Conservation (phyloP, 139 green algal species). For the Marvania coccoides region DNA sequence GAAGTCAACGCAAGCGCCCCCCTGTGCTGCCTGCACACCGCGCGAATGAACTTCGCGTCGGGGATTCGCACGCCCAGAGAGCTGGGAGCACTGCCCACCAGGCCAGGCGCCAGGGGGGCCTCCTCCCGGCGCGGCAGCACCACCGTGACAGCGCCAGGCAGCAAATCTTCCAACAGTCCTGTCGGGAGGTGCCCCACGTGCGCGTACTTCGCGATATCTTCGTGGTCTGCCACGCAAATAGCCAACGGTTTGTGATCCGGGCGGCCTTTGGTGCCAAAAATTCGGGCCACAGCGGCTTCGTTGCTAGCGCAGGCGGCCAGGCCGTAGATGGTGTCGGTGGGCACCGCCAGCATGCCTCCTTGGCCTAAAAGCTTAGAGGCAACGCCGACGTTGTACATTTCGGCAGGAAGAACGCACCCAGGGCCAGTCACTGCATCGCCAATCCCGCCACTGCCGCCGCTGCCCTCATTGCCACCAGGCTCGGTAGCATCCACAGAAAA, state of each 20-base stretch:
- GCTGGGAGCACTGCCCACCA: constrained; percentile 39
- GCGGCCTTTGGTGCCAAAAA: constrained; percentile 56
- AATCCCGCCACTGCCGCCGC: neutral
- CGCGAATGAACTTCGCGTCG: constrained; percentile 42
- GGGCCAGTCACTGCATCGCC: neutral
- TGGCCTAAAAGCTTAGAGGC: constrained; percentile 21
- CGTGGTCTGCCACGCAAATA: constrained; percentile 50
- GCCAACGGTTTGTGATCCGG: constrained; percentile 34
- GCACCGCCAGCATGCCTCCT: constrained; percentile 36
- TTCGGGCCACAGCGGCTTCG: constrained; percentile 19
- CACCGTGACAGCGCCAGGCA: constrained; percentile 67
- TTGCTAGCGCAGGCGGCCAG: constrained; percentile 26
- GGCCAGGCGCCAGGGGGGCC: constrained; percentile 29
- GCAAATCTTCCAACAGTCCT: constrained; percentile 48
- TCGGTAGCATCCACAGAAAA: neutral
- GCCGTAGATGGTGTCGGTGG: constrained; percentile 63
- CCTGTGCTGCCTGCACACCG: constrained; percentile 27
- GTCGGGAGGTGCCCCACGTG: constrained; percentile 23
- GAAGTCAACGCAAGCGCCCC: constrained; percentile 56
- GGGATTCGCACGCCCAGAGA: constrained; percentile 52
- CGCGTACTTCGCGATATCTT: constrained; percentile 34
- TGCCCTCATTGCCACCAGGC: neutral
- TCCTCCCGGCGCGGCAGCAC: constrained; percentile 35
- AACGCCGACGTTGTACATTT: constrained; percentile 7
- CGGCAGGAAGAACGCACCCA: constrained; percentile 11